Conservation (phyloP, 2,329 filamentous ascomycete species). For the Aspergillus costaricaensis region DNA sequence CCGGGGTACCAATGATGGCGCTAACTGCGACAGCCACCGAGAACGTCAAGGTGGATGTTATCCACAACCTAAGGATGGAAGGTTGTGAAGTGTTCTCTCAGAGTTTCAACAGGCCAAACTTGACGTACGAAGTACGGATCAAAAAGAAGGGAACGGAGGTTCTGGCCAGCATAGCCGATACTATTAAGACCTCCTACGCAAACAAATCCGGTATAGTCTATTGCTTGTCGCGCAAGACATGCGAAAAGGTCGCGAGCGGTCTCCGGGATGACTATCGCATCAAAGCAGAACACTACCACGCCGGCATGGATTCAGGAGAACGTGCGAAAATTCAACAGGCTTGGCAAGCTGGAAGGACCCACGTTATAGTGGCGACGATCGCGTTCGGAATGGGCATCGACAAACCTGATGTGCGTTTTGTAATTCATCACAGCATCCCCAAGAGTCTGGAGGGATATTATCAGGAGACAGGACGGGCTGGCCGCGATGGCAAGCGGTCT, state of each 20-base stretch:
- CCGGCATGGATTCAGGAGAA: slow-evolving; percentile 67
- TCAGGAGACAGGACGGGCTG: slow-evolving; percentile 93
- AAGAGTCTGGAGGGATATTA: slow-evolving; percentile 98
- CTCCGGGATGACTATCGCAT: slow-evolving; percentile 65
- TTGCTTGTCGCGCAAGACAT: slow-evolving; percentile 79
- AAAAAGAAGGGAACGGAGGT: slow-evolving; percentile 66
- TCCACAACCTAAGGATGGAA: slow-evolving; percentile 83
- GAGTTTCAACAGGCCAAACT: slow-evolving; percentile 95
- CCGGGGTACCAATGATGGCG: slow-evolving; percentile 85
- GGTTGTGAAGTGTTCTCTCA: slow-evolving; percentile 79
- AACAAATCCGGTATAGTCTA: slow-evolving; percentile 88
- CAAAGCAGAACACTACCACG: slow-evolving; percentile 82
- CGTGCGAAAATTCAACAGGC: slow-evolving; percentile 71
- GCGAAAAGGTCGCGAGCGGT: slow-evolving; percentile 75
- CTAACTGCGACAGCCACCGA: slow-evolving; percentile 92
- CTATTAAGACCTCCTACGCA: slow-evolving; percentile 69
- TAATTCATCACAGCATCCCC: slow-evolving; percentile 88
- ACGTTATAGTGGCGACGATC: slow-evolving; percentile 96
- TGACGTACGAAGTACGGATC: slow-evolving; percentile 79
- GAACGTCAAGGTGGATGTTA: slow-evolving; percentile 88
- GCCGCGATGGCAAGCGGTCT: slow-evolving; percentile 83
- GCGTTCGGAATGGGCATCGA: slow-evolving; percentile 99
- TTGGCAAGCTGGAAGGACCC: slow-evolving; percentile 78
- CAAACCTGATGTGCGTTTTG: slow-evolving; percentile 93
- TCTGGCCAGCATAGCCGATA: slow-evolving; percentile 54